Base-by-base conservation (phyloP, 75 land plant genomes). In the Selaginella tamariscina region DNA sequence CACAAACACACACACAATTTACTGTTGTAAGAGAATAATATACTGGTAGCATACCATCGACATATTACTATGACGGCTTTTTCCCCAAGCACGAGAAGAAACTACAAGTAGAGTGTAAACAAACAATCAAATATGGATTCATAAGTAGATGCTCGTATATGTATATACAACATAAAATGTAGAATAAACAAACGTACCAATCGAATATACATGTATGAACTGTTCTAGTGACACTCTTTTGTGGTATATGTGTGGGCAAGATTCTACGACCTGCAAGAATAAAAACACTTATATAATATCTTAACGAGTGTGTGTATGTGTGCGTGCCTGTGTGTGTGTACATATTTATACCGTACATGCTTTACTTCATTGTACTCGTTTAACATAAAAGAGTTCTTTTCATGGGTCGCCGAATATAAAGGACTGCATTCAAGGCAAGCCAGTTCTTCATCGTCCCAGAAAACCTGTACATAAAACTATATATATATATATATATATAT, bases 401-500 rank as follows among this genome's bases (percentile, higher is more conserved):
- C 49, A 15, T 15, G 11, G 11, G 49, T 39, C 49, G 11, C 49
- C 5, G 11, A 15, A 39, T 39, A 15, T 39, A 39, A 5, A 39
- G 49, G 49, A 39, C 49, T 39, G 49, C 49, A 39, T 39, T 39
- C 49, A 15, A 39, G 49, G 49, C 49, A 39, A 39, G 49, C 49
- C 49, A 39, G 15, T 15, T 39, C 49, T 39, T 39, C 15, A 5
- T 5, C 11, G 49, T 39, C 49, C 49, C 49, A 39, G n/a, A 39
- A 39, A 15, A 39, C 15, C 49, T 39, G 15, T 39, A 15, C 49
- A 39, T 39, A n/a, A n/a, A n/a, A n/a, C n/a, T n/a, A n/a, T n/a
- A n/a, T n/a, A n/a, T n/a, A n/a, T n/a, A n/a, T n/a, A n/a, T n/a
- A n/a, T n/a, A n/a, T n/a, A n/a, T n/a, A n/a, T n/a, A n/a, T n/a